These are phyloP conservation scores for Yamadazyma trypodendri DNA, from an alignment of 1,139 yeast species.

Conservation along the genomic window DNA sequence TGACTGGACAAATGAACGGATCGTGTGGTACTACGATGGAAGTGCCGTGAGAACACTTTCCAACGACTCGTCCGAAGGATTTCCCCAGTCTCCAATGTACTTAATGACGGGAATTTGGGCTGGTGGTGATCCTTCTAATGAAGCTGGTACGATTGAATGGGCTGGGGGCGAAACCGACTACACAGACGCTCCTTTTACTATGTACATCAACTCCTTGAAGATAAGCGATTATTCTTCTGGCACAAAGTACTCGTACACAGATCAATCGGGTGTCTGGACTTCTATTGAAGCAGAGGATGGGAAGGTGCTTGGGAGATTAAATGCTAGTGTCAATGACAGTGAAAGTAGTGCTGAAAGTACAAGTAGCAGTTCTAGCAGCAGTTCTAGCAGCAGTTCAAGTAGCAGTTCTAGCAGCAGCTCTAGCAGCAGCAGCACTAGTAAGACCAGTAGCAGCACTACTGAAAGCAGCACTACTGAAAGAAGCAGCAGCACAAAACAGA, in stretches of 20 bases:
- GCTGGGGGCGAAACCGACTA: slow-evolving; percentile 44
- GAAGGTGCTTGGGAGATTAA: slow-evolving; percentile 54
- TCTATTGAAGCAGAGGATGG: slow-evolving; percentile 69
- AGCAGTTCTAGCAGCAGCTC: not conserved
- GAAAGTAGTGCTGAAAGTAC: slow-evolving; percentile 1
- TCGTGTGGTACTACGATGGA: slow-evolving; percentile 47
- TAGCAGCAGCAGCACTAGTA: too few species aligned
- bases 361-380: slow-evolving; percentile 7
- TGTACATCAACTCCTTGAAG: slow-evolving; percentile 28
- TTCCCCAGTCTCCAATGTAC: slow-evolving; percentile 52
- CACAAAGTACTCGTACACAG: slow-evolving; percentile 41
- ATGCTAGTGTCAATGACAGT: slow-evolving; percentile 31
- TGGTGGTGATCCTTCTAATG: slow-evolving; percentile 46
- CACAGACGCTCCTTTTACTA: slow-evolving; percentile 33
- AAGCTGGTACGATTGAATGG: slow-evolving; percentile 49
- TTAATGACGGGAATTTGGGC: slow-evolving; percentile 45
- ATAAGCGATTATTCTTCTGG: slow-evolving; percentile 39
- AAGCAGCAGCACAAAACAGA: too few species aligned
- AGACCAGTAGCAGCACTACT: too few species aligned
- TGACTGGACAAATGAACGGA: slow-evolving; percentile 32
- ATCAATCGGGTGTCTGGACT: slow-evolving; percentile 59
- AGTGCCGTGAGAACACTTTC: slow-evolving; percentile 39
- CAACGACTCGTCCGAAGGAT: slow-evolving; percentile 38
- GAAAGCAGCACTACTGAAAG: too few species aligned
- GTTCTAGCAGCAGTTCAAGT: not conserved